Evolutionary conservation across 768 basidiomycete species (phyloP), one percentile per base, ranked within the genome.

Genomic region (Lentinula boryana): DNA sequence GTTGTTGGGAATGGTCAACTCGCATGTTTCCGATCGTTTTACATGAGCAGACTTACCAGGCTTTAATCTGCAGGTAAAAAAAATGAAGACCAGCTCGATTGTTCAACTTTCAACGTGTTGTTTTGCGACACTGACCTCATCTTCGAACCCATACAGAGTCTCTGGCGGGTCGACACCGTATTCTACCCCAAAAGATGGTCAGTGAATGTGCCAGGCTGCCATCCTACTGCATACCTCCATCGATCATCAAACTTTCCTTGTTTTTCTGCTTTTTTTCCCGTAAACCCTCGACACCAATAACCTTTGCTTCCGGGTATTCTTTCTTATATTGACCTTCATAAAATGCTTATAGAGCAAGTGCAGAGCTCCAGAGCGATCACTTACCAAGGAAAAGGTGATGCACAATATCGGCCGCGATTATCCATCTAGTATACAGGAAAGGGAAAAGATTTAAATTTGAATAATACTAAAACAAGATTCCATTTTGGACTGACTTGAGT

Each of bases 101-200:
- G 33, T 23, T 21, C 48, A 38, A 44, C 8, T 38, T 33, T 33
- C 35, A 36, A 36, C 35, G 12, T 5, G 18, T 56, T 23, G 49
- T 58, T 43, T n/a, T 9, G 53, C 4, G 31, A 16, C 3, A 62
- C 70, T 38, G 33, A 78, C 77, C 66, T 90, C 89, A 35, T 81
- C 80, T 71, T 94, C 91, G 64, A 91, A 94, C 0, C 91, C 93
- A 64, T 91, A 93, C 50, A 76, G 76, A 27, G 86, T 87, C 8
- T 75, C 76, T 2, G 82, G 78, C 2, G 84, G 80, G 66, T 88
- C 87, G n/a, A 73, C 70, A 8, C 88, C 88, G 75, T 84, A 89
- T 3, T 78, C 83, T 82, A 43, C 49, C 13, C n/a, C 5, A 12
- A 51, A 32, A 3, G 15, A 32, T 49, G 46, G 60, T 46, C 32